Percentiles rank a stretch among this genome's conserved stretches.
Evolutionary conservation across 345 rosid species (phyloP).

Genomic region (Lagerstroemia speciosa): DNA sequence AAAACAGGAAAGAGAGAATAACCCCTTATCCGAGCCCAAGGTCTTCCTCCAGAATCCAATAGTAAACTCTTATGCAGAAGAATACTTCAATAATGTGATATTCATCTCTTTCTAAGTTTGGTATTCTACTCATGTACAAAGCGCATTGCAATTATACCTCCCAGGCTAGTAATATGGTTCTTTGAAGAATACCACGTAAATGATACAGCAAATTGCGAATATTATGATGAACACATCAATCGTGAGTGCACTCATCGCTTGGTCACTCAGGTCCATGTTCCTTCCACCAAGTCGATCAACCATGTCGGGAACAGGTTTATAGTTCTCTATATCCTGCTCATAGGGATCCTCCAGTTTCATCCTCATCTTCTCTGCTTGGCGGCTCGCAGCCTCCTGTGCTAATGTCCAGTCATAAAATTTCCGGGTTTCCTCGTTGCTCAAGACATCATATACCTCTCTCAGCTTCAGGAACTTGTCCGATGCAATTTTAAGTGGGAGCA

Average conservation of each 20-base stretch:
- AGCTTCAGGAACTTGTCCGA: conserved; percentile 79
- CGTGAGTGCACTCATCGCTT: conserved; percentile 76
- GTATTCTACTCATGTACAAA: background rate
- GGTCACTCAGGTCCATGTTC: conserved; percentile 71
- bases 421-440: conserved; percentile 59
- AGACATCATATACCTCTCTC: conserved; percentile 49
- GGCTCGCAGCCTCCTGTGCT: conserved; percentile 80
- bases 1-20: too few relatives aligned
- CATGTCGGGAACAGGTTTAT: conserved; percentile 55
- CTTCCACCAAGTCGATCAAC: conserved; percentile 82
- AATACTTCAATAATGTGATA: background rate
- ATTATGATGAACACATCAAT: conserved; percentile 45
- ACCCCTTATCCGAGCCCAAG: too few relatives aligned
- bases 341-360: conserved; percentile 67
- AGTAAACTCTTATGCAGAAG: too few relatives aligned
- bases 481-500: conserved; percentile 73
- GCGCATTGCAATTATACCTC: background rate
- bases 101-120: background rate
- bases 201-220: conserved; percentile 50
- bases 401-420: conserved; percentile 85
- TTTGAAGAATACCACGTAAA: conserved; percentile 53
- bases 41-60: too few relatives aligned
- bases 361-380: conserved; percentile 69
- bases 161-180: conserved; percentile 38
- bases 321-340: conserved; percentile 37